These are phyloP conservation scores for Vanrija pseudolonga DNA, from an alignment of 1,284 basidiomycete species.

Conservation along the genomic window DNA sequence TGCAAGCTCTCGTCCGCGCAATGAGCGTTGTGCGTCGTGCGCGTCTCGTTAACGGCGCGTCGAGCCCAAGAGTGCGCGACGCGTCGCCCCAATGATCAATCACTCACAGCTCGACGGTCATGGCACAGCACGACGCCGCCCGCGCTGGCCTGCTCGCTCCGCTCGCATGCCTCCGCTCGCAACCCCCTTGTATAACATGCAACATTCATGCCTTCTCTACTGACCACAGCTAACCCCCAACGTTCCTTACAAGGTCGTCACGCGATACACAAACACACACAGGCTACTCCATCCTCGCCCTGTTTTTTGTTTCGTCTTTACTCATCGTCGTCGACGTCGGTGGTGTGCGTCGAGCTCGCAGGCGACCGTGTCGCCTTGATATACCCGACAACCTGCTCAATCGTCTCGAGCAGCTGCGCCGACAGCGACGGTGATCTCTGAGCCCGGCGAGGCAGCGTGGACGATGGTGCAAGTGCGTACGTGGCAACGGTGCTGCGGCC, in stretches of 20 bases:
- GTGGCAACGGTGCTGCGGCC: not conserved
- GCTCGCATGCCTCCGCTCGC: no score
- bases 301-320: no score
- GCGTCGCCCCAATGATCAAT: no score
- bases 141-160: no score
- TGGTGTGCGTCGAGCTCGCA: not conserved
- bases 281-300: not conserved
- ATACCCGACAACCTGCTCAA: conserved; percentile 3
- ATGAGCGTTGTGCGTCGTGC: no score
- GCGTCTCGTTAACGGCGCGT: no score
- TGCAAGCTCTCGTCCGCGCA: no score
- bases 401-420: conserved; percentile 3
- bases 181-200: no score
- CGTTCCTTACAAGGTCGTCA: not conserved
- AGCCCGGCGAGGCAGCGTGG: conserved; percentile 9
- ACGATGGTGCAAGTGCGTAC: conserved; percentile 7
- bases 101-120: no score
- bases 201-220: not conserved
- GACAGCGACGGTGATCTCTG: conserved; percentile 5
- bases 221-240: no score
- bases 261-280: not conserved
- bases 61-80: no score
- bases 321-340: not conserved
- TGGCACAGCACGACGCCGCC: no score
- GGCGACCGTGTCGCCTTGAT: not conserved